Base-by-base conservation (phyloP, 345 rosid species). In the Fremontodendron californicum region DNA sequence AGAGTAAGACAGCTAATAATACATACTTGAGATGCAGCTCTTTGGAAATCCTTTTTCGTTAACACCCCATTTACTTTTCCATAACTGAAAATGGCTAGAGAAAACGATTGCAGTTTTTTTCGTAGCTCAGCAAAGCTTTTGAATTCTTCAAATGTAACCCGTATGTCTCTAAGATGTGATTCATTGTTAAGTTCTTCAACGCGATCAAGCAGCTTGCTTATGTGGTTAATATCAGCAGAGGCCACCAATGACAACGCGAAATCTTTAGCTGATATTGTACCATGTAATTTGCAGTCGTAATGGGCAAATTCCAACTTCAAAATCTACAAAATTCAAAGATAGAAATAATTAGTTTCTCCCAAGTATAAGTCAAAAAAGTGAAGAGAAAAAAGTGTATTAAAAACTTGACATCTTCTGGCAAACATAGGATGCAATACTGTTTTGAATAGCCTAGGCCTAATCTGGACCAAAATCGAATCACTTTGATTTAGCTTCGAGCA, bases 211-310 rank as follows among this genome's bases (percentile, higher is more conserved):
- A 90, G 77, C 84, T 81, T 85, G 74, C 81, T 86, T 74, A 85
- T 68, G 78, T 86, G 87, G 60, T 82, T 49, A 54, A 87, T 73
- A 76, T 91, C 92, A 12, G 96, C 93, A 27, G 92, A 86, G 74
- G 93, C 91, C 29, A 90, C 93, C 75, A 91, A 64, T 8, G 93
- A 87, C 65, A 87, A 78, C 3, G 96, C 92, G 29, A 88, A 90
- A 80, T 91, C 96, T 83, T 86, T 88, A 2, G 91, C 88, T 4
- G 88, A 86, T 80, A 91, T 88, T 25, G 91, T 80, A 29, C 88
- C 88, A 16, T 51, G 67, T 48, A 48, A 29, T 70, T 83, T 86
- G 49, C 69, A 73, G 68, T 90, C 92, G 37, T 90, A 91, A 75
- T 91, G 92, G 3, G 89, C 83, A 72, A 91, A 91, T 84, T 90